These are phyloP conservation scores for Trichoderma sp. DNA, from an alignment of 2,329 filamentous ascomycete species.

Conservation along the genomic window DNA sequence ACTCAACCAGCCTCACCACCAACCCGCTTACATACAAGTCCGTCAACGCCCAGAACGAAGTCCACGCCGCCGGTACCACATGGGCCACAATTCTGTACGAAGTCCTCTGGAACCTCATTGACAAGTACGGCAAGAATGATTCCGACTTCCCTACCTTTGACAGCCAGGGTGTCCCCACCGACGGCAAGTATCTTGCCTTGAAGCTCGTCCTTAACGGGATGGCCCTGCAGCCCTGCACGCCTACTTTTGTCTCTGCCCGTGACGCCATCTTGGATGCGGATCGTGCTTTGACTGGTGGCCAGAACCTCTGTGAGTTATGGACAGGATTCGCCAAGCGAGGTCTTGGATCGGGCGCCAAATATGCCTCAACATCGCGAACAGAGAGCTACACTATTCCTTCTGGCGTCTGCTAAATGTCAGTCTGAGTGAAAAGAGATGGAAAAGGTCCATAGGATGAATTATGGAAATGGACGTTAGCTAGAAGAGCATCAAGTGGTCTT, in stretches of 20 bases:
- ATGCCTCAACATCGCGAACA: slow-evolving; percentile 36
- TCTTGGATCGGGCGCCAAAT: slow-evolving; percentile 48
- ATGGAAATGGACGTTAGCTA: not conserved
- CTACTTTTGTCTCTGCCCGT: slow-evolving; percentile 56
- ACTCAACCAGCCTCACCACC: slow-evolving; percentile 53
- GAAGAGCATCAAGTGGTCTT: too few relatives aligned
- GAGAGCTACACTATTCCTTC: slow-evolving; percentile 40
- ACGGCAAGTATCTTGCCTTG: slow-evolving; percentile 56
- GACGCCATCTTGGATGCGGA: slow-evolving; percentile 62
- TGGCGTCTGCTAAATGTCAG: slow-evolving; percentile 33
- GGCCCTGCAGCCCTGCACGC: slow-evolving; percentile 60
- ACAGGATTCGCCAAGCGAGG: slow-evolving; percentile 60
- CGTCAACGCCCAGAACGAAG: slow-evolving; percentile 43
- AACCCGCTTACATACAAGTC: slow-evolving; percentile 57
- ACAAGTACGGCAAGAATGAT: slow-evolving; percentile 57
- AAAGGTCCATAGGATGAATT: not conserved
- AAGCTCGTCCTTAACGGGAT: slow-evolving; percentile 58
- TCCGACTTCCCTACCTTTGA: slow-evolving; percentile 47
- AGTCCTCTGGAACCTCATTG: slow-evolving; percentile 61
- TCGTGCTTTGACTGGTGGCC: slow-evolving; percentile 53
- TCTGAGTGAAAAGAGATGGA: not conserved
- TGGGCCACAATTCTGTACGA: slow-evolving; percentile 61
- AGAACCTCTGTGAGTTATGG: slow-evolving; percentile 58
- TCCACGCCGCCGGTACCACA: slow-evolving; percentile 56
- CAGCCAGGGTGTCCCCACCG: slow-evolving; percentile 51